phyloP scores from a whole-genome alignment of 148 eudicot species.

The Pharnaceum exiguum region DNA sequence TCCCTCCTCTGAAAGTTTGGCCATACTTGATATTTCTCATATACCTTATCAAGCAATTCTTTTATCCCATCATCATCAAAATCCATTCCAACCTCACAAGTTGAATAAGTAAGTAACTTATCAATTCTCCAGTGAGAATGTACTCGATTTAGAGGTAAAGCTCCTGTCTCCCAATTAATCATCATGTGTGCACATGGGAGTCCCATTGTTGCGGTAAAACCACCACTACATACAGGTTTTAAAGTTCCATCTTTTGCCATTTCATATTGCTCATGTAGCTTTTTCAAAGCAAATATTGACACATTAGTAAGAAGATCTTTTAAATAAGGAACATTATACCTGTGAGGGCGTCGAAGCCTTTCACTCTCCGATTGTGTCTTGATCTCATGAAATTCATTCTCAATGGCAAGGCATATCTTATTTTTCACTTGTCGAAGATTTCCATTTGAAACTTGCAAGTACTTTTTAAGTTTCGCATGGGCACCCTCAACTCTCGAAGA shows the following conservation, averaged over 20 bases:
- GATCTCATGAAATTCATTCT: conserved; percentile 14
- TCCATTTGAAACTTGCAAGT: conserved; percentile 9
- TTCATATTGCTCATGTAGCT: conserved; percentile 3
- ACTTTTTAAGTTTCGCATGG: conserved; percentile 6
- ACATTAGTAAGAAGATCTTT: neutral
- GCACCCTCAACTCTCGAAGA: conserved; percentile 11
- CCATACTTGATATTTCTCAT: neutral
- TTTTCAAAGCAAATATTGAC: neutral
- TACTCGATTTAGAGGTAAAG: neutral
- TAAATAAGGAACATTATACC: neutral
- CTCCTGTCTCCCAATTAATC: neutral
- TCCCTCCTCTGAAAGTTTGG: neutral
- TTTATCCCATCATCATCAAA: neutral
- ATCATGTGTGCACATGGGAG: conserved; percentile 3
- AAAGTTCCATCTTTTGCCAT: neutral
- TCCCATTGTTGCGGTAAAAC: conserved; percentile 4
- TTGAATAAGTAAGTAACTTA: neutral
- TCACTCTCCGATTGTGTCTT: conserved; percentile 1
- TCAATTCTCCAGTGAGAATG: conserved; percentile 11
- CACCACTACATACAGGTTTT: neutral
- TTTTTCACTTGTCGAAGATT: neutral
- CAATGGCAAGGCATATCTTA: conserved; percentile 13
- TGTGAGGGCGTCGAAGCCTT: conserved; percentile 3
- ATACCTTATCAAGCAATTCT: neutral
- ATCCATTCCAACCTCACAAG: neutral